These are phyloP conservation scores for Pseudogymnoascus sp. DNA, from an alignment of 2,329 filamentous ascomycete genomes.

Conservation along the genomic window DNA sequence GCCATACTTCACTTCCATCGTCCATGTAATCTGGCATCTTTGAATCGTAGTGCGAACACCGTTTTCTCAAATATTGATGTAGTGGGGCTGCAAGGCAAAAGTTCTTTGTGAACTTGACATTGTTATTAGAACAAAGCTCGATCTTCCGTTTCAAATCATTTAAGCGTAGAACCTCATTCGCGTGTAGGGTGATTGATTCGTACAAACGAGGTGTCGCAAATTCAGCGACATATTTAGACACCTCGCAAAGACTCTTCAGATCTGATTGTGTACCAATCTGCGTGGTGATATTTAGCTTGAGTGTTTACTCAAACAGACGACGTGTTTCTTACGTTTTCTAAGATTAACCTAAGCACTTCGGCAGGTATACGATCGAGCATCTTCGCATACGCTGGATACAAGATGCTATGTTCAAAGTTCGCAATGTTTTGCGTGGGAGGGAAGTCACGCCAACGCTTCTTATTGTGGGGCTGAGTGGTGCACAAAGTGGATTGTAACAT, in stretches of 20 bases:
- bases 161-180: neutral
- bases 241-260: neutral
- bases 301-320: neutral
- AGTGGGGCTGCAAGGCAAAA: neutral
- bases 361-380: neutral
- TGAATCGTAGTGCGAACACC: neutral
- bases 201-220: neutral
- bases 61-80: neutral
- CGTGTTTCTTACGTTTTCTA: neutral
- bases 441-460: too few species aligned
- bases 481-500: too few species aligned
- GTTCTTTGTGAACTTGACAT: neutral
- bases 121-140: neutral
- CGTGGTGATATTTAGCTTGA: neutral
- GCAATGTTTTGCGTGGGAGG: too few species aligned
- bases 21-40: neutral
- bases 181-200: neutral
- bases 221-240: neutral
- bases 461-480: too few species aligned
- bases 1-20: neutral
- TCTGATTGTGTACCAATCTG: neutral
- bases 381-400: neutral
- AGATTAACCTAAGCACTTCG: neutral
- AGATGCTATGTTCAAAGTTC: neutral
- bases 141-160: neutral